Conservation (phyloP, 2,329 filamentous ascomycete genomes). For the Aspergillus neoniger region DNA sequence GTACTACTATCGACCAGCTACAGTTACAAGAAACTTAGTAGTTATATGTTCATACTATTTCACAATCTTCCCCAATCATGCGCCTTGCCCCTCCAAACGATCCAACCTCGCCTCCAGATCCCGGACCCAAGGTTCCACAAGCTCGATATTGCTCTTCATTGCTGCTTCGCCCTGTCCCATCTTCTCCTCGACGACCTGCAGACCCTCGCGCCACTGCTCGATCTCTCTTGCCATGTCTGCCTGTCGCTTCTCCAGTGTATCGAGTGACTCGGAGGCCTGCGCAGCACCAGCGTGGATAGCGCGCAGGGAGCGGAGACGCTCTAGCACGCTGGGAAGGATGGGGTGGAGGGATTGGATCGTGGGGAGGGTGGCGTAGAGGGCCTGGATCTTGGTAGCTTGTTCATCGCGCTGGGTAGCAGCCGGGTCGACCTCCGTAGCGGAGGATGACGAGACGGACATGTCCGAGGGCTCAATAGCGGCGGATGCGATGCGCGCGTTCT, state of each 20-base stretch:
- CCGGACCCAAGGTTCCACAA: conserved; percentile 87
- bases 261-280: conserved; percentile 73
- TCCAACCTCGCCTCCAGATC: conserved; percentile 77
- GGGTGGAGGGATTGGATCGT: conserved; percentile 86
- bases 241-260: conserved; percentile 76
- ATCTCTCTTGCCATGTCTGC: conserved; percentile 81
- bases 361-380: conserved; percentile 82
- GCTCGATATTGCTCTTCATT: conserved; percentile 76
- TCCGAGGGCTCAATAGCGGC: conserved; percentile 33
- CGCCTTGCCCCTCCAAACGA: conserved; percentile 49
- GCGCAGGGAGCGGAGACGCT: conserved; percentile 79
- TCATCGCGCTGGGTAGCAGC: conserved; percentile 56
- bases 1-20: no score
- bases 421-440: conserved; percentile 56
- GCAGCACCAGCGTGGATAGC: conserved; percentile 86
- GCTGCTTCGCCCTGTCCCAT: conserved; percentile 69
- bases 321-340: conserved; percentile 79
- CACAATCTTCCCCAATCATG: not conserved
- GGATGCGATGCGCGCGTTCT: conserved; percentile 40
- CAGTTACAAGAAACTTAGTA: no score
- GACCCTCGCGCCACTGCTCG: conserved; percentile 77
- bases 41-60: not conserved
- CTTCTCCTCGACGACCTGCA: conserved; percentile 75
- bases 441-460: conserved; percentile 30
- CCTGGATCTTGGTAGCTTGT: conserved; percentile 83